Evolutionary conservation across 495 filamentous ascomycete genomes (phyloP), one percentile per base, ranked within the genome.

Genomic region (Xylaria castorea): DNA sequence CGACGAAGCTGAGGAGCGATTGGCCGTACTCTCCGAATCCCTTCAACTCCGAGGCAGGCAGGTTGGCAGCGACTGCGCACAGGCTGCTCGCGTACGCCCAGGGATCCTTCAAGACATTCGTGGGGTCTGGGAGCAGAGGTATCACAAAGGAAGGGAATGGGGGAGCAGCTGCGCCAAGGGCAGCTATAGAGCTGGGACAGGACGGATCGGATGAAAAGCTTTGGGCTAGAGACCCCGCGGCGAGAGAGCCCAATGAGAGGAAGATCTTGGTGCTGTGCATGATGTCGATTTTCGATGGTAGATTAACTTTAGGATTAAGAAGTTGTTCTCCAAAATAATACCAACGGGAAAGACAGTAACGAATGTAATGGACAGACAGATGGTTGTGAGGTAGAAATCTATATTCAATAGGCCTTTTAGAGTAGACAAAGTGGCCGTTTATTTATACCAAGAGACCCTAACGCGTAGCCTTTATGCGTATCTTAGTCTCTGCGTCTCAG

Each of bases 231-330:
- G 63, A 50, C 11, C 27, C 25, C 18, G 42, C 63, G 63, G 44
- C 42, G 4, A 66, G 27, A 36, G 63, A 46, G 63, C 63, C 63
- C 27, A 66, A 1, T 8, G 42, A 30, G 27, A 66, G 44, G 27
- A 66, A 50, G 38, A 66, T 7, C 42, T 48, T 66, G 44, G 5
- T 22, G 62, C n/a, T 46, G 9, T 50, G 63, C 63, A 66, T 66
- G 63, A 34, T 66, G n/a, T 3, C 27, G 16, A 8, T 36, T 34
- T 44, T 48, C 6, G 25, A n/a, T 34, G 42, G 12, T 46, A 16
- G 38, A 64, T 38, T 38, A 36, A 9, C 38, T 40, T 20, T 60
- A 34, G 57, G 12, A 34, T 40, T 38, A 38, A 38, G 32, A 36
- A 22, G 58, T 61, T 61, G 34, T 61, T 7, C 25, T 22, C 16